Conservation (phyloP, 2,329 filamentous ascomycete genomes). For the Hypomyces rosellus region DNA sequence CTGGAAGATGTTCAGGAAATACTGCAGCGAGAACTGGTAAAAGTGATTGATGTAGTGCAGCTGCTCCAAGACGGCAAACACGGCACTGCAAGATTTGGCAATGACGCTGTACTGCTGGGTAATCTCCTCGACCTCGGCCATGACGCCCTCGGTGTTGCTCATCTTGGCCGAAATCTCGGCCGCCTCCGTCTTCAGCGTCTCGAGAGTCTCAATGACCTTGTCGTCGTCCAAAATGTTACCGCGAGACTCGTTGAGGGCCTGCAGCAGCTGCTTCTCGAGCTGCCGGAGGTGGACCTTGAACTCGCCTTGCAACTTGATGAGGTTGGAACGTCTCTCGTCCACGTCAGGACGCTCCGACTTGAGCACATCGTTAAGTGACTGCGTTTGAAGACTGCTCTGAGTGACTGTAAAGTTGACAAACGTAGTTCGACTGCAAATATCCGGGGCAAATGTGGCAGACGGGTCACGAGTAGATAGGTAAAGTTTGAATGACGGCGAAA, state of each 20-base stretch:
- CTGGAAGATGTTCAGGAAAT: conserved; percentile 97
- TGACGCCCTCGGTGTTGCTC: conserved; percentile 92
- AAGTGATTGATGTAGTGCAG: conserved; percentile 98
- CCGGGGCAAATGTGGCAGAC: conserved; percentile 89
- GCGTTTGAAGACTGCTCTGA: conserved; percentile 95
- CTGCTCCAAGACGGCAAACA: conserved; percentile 94
- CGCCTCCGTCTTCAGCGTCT: conserved; percentile 96
- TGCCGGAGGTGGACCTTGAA: conserved; percentile 98
- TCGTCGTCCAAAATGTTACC: conserved; percentile 98
- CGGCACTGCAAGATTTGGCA: conserved; percentile 89
- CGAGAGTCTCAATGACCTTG: conserved; percentile 93
- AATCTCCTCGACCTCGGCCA: conserved; percentile 95
- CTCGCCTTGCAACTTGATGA: conserved; percentile 98
- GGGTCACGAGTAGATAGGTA: conserved; percentile 95
- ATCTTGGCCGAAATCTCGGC: conserved; percentile 96
- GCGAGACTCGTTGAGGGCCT: conserved; percentile 93
- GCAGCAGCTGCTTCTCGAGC: conserved; percentile 86
- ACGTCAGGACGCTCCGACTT: conserved; percentile 97
- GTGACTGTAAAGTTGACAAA: conserved; percentile 99
- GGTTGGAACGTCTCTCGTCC: conserved; percentile 89
- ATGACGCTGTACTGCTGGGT: conserved; percentile 92
- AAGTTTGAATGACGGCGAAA: conserved; percentile 91
- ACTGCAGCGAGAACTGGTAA: conserved; percentile 98
- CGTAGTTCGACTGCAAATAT: conserved; percentile 96
- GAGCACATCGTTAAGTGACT: conserved; percentile 93